Evolutionary conservation across 2,329 filamentous ascomycete species (phyloP).

Genomic region (Chaetothyriales sp.): DNA sequence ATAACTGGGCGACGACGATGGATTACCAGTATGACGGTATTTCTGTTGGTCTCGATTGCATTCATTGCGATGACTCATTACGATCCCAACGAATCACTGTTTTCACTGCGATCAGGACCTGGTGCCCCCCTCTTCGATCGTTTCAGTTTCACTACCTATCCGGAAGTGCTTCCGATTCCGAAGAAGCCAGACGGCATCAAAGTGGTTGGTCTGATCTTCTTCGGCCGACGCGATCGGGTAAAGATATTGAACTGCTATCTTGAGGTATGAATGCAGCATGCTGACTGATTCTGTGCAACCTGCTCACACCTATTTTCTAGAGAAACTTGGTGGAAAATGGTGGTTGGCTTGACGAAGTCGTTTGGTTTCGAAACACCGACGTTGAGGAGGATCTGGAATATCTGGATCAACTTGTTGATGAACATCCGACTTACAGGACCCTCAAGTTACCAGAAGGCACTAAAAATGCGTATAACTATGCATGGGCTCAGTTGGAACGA

Average conservation of each 20-base stretch:
- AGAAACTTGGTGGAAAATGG: conserved; percentile 32
- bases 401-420: conserved; percentile 25
- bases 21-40: background rate
- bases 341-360: conserved; percentile 31
- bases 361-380: conserved; percentile 30
- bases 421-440: conserved; percentile 25
- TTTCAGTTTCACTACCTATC: conserved; percentile 1
- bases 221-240: conserved; percentile 30
- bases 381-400: conserved; percentile 27
- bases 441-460: conserved; percentile 22
- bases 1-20: background rate
- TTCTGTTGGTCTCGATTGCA: background rate
- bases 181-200: conserved; percentile 5
- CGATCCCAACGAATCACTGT: background rate
- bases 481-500: conserved; percentile 13
- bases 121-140: background rate
- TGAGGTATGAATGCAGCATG: conserved; percentile 18
- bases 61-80: background rate
- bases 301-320: conserved; percentile 10
- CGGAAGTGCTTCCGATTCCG: conserved; percentile 1
- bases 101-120: background rate
- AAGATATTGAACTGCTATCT: conserved; percentile 35
- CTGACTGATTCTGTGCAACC: background rate
- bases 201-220: conserved; percentile 33
- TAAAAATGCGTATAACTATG: conserved; percentile 18